A percentile compares a stretch with the other conserved stretches of the same genome.
Evolutionary conservation across 2,329 filamentous ascomycete genomes (phyloP).

Genomic region (Penicillium sclerotiorum): DNA sequence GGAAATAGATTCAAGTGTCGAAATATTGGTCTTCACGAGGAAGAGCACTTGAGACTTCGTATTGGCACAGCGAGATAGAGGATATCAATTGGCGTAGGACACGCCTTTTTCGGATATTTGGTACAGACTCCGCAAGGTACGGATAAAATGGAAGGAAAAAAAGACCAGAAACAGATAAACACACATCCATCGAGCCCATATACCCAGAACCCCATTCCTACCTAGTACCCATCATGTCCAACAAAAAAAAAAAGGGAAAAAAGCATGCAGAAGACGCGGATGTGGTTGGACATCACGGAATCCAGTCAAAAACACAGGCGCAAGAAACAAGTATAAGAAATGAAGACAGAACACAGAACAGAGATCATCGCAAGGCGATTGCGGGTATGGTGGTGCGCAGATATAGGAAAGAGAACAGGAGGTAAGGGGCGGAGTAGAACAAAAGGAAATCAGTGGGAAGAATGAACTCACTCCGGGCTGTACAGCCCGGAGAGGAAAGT

Average conservation of each 20-base stretch:
- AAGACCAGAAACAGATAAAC: conserved; percentile 2
- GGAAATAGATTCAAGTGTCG: background rate
- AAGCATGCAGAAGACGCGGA: conserved; percentile 19
- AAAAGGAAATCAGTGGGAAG: background rate
- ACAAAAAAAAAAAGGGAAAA: background rate
- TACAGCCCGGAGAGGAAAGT: too few species aligned
- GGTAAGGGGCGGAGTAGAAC: background rate
- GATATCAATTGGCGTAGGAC: conserved; percentile 15
- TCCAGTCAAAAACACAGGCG: conserved; percentile 1
- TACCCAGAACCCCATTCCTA: conserved; percentile 14
- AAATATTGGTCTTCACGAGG: background rate
- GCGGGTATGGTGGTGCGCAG: conserved; percentile 25
- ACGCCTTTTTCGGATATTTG: conserved; percentile 20
- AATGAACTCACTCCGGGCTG: background rate
- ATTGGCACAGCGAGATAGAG: conserved; percentile 4
- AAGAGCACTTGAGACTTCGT: background rate
- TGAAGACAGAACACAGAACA: conserved; percentile 8
- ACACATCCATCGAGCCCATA: conserved; percentile 10
- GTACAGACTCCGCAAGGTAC: conserved; percentile 16
- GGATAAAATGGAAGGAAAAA: conserved; percentile 6
- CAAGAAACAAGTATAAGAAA: conserved; percentile 3
- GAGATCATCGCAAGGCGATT: conserved; percentile 12
- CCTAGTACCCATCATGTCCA: conserved; percentile 21
- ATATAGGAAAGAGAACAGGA: conserved; percentile 12
- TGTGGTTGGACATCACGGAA: background rate